Evolutionary conservation across 805 yeast genomes (phyloP), one percentile per base, ranked within the genome.

Genomic region (Cyberlindnera petersonii): DNA sequence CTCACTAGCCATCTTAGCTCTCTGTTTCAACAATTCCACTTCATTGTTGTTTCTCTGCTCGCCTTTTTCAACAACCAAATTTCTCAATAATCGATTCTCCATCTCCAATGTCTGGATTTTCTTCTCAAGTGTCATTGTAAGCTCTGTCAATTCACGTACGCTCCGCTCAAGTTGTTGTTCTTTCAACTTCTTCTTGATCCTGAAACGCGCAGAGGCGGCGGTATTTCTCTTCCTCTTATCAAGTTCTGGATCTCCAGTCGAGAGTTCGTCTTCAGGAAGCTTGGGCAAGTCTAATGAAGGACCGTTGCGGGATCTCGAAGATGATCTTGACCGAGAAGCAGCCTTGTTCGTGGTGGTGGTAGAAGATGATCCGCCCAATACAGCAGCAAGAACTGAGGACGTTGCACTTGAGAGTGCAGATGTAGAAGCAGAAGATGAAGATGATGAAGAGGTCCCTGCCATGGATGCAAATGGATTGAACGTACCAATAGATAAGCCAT

Each of bases 171-270:
- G 75, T 58, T 89, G 91, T 64, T 85, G 93, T 64, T 91, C 97
- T 60, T 86, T 84, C 64, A 83, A 56, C 72, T 91, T 89, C 77
- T 86, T 88, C 73, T 86, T 87, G 58, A 87, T 76, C 48, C 98
- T 74, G 69, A 91, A 91, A 44, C 98, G 71, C 4, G 97, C 97
- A 16, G 91, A 79, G 2, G 98, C 98, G 2, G 93, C 96, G 0
- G 96, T 88, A 64, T 88, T 89, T 52, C 94, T 74, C 48, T 83
- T 77, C 46, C 95, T 74, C 64, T 86, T 91, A 55, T 84, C 93
- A 31, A 71, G 72, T 42, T 75, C 79, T 17, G 72, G 59, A 41
- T 51, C 60, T 14, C 53, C 57, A 17, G 56, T 48, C 6, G 48
- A 37, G 24, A 48, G 53, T 11, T 32, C 43, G 16, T 38, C 30